These are phyloP conservation scores for Thinopyrum elongatum DNA, from an alignment of 176 grass and related monocot species.

Conservation along the genomic window DNA sequence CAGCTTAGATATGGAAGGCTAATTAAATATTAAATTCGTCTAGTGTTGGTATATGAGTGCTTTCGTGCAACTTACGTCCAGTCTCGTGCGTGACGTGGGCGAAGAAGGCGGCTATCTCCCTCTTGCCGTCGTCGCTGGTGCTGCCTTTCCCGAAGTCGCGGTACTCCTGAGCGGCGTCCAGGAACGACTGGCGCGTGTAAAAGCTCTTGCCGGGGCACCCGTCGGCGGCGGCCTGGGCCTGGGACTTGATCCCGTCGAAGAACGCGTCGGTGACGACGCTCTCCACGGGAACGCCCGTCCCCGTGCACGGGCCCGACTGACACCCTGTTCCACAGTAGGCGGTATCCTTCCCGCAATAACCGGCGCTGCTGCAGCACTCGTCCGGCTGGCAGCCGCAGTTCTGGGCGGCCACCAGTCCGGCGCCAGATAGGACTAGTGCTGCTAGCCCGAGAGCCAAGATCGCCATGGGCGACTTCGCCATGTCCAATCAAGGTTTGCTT, in stretches of 20 bases:
- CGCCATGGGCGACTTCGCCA: constrained; percentile 19
- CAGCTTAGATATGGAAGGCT: background rate
- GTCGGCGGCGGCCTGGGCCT: background rate
- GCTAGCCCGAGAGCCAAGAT: constrained; percentile 18
- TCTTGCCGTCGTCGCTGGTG: constrained; percentile 39
- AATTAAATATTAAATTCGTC: no score
- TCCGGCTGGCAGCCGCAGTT: constrained; percentile 28
- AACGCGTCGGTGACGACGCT: constrained; percentile 9
- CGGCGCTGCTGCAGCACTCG: constrained; percentile 43
- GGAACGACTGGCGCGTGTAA: constrained; percentile 59
- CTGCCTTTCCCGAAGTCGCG: constrained; percentile 37
- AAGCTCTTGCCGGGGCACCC: constrained; percentile 56
- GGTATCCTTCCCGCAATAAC: constrained; percentile 26
- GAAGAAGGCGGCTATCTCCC: constrained; percentile 84
- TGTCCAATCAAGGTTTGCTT: background rate
- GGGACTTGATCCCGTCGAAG: constrained; percentile 55
- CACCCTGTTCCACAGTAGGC: constrained; percentile 39
- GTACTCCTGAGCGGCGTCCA: constrained; percentile 14
- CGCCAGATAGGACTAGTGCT: background rate
- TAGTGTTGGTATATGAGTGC: background rate
- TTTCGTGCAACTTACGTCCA: constrained; percentile 34
- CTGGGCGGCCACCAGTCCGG: background rate
- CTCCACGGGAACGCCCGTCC: background rate
- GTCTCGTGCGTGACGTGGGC: constrained; percentile 69
- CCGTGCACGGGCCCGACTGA: constrained; percentile 29